phyloP scores from a whole-genome alignment of 1,284 basidiomycete species.

The Albatrellus sp. region DNA sequence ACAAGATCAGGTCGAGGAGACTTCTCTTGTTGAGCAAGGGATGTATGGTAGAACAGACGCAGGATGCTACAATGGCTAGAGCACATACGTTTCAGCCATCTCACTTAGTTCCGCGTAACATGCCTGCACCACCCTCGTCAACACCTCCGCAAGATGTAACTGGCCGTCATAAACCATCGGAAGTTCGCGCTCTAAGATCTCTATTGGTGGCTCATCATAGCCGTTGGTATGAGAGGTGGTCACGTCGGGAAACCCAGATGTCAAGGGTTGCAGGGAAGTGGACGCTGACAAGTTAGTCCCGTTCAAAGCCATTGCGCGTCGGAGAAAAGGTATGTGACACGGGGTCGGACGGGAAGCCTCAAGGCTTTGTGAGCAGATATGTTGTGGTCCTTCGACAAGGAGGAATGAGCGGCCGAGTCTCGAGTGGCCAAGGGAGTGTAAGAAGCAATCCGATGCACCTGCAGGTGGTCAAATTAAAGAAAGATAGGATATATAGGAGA shows the following conservation, averaged over 20 bases:
- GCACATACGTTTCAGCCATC: constrained; percentile 72
- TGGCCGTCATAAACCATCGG: constrained; percentile 68
- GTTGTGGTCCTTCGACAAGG: no score
- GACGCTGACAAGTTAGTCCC: constrained; percentile 8
- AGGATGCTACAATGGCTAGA: background rate
- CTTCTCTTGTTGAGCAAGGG: background rate
- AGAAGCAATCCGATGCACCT: background rate
- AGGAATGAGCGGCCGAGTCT: no score
- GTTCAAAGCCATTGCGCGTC: constrained; percentile 8
- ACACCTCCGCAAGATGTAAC: constrained; percentile 59
- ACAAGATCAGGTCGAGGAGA: background rate
- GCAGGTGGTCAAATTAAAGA: background rate
- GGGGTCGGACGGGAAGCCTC: background rate
- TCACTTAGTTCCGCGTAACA: constrained; percentile 79
- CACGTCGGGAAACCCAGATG: constrained; percentile 6
- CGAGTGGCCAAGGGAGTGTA: no score
- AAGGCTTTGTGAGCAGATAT: no score
- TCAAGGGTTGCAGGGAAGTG: constrained; percentile 5
- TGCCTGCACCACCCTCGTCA: constrained; percentile 66
- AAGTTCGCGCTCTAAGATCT: constrained; percentile 63
- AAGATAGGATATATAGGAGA: background rate
- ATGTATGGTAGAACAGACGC: background rate
- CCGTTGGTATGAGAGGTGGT: constrained; percentile 15
- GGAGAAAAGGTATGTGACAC: background rate
- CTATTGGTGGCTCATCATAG: constrained; percentile 31